Percentiles rank a stretch among this genome's conserved stretches.
phyloP scores from a whole-genome alignment of 306 rosid genomes.

The Trifolium subterraneum region DNA sequence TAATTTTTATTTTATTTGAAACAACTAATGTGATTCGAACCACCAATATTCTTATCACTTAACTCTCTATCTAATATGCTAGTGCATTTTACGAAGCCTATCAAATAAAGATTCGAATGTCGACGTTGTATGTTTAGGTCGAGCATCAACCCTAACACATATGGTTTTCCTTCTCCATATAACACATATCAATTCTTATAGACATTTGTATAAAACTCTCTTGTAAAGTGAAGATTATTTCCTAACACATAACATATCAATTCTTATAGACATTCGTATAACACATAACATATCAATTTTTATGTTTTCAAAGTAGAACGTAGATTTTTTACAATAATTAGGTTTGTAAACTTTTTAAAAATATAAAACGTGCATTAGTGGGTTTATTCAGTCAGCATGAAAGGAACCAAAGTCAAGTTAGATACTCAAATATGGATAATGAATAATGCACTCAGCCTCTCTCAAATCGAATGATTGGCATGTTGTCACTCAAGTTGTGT shows the following conservation, averaged over 20 bases:
- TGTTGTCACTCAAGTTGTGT: conserved; percentile 20
- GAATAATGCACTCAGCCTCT: conserved; percentile 35
- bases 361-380: conserved; percentile 34
- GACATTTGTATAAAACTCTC: background rate
- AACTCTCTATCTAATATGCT: too few species aligned
- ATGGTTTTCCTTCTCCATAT: background rate
- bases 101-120: too few species aligned
- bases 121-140: background rate
- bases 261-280: too few species aligned
- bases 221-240: background rate
- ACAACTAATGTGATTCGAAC: too few species aligned
- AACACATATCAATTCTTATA: background rate
- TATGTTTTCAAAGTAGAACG: too few species aligned
- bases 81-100: too few species aligned
- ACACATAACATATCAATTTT: too few species aligned
- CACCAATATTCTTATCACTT: too few species aligned
- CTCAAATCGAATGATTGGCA: conserved; percentile 41
- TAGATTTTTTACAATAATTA: background rate
- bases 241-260: too few species aligned
- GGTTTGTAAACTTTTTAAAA: background rate
- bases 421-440: conserved; percentile 38
- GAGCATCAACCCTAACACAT: background rate
- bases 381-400: conserved; percentile 43
- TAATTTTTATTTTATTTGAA: too few species aligned
- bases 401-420: conserved; percentile 31